phyloP scores from a whole-genome alignment of 1,284 basidiomycete species.

The Peniophora sp. region DNA sequence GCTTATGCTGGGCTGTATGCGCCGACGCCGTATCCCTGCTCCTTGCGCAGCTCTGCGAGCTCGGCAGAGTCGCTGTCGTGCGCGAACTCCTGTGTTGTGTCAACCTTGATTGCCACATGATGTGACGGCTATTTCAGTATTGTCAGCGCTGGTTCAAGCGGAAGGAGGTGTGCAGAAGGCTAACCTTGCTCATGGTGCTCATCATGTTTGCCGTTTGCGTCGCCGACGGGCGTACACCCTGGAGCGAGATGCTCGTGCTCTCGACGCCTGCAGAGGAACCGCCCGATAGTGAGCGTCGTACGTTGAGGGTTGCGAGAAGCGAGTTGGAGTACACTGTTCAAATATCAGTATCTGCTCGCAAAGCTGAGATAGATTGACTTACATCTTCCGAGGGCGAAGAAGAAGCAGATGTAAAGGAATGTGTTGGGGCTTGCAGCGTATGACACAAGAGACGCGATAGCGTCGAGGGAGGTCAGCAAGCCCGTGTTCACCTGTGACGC shows the following conservation, averaged over 20 bases:
- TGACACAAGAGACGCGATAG: constrained; percentile 43
- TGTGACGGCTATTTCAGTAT: neutral
- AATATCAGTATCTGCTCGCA: neutral
- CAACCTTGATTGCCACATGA: constrained; percentile 39
- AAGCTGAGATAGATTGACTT: constrained; percentile 12
- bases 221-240: constrained; percentile 21
- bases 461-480: constrained; percentile 43
- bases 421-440: constrained; percentile 39
- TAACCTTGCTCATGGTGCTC: neutral
- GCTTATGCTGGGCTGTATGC: too few relatives aligned
- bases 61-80: constrained; percentile 13
- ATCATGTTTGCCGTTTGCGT: constrained; percentile 22
- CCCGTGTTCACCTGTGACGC: constrained; percentile 37
- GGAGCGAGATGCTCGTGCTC: constrained; percentile 39
- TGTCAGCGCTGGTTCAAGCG: too few relatives aligned
- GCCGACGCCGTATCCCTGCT: too few relatives aligned
- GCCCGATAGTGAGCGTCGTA: constrained; percentile 39
- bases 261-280: constrained; percentile 25
- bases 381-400: constrained; percentile 48
- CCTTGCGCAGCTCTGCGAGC: neutral
- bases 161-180: too few relatives aligned
- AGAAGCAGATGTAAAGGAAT: constrained; percentile 50
- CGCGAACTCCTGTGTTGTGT: constrained; percentile 39
- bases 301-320: constrained; percentile 47
- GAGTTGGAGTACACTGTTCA: constrained; percentile 47